phyloP scores from a whole-genome alignment of 805 yeast genomes.

The Candida coleopterorum region DNA sequence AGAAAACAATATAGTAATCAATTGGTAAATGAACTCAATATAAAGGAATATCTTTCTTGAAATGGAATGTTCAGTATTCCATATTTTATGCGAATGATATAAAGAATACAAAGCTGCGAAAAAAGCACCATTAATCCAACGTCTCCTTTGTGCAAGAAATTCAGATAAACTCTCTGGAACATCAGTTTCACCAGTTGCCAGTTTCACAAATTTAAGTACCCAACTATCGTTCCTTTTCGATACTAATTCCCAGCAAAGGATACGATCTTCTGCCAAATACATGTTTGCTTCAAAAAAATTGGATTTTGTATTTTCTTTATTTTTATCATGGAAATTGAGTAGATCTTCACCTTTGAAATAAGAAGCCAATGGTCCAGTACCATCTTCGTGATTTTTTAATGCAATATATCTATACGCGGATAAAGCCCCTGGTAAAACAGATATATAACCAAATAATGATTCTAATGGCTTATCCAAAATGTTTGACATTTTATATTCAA shows the following conservation, averaged over 20 bases:
- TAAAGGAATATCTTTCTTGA: slow-evolving; percentile 66
- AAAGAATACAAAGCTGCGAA: slow-evolving; percentile 90
- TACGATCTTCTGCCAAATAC: slow-evolving; percentile 97
- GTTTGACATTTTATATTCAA: slow-evolving; percentile 96
- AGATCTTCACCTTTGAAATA: slow-evolving; percentile 84
- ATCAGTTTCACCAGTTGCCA: slow-evolving; percentile 94
- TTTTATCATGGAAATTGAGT: slow-evolving; percentile 22
- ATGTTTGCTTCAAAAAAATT: slow-evolving; percentile 93
- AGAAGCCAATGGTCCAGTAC: slow-evolving; percentile 85
- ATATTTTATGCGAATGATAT: slow-evolving; percentile 68
- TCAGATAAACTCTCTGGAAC: slow-evolving; percentile 87
- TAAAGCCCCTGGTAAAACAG: slow-evolving; percentile 93
- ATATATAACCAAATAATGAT: slow-evolving; percentile 85
- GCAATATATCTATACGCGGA: slow-evolving; percentile 94
- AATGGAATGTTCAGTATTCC: slow-evolving; percentile 72
- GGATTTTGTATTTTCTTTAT: slow-evolving; percentile 40
- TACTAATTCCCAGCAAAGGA: slow-evolving; percentile 92
- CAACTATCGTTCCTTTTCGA: slow-evolving; percentile 80
- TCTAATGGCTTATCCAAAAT: slow-evolving; percentile 93
- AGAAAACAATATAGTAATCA: slow-evolving; percentile 72
- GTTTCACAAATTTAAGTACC: slow-evolving; percentile 87
- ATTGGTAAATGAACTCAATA: slow-evolving; percentile 80
- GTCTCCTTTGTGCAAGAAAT: slow-evolving; percentile 83
- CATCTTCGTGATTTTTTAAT: slow-evolving; percentile 75
- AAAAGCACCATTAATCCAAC: slow-evolving; percentile 97